Evolutionary conservation across 2,329 filamentous ascomycete genomes (phyloP).

Genomic region (Orbilia ellipsospora): DNA sequence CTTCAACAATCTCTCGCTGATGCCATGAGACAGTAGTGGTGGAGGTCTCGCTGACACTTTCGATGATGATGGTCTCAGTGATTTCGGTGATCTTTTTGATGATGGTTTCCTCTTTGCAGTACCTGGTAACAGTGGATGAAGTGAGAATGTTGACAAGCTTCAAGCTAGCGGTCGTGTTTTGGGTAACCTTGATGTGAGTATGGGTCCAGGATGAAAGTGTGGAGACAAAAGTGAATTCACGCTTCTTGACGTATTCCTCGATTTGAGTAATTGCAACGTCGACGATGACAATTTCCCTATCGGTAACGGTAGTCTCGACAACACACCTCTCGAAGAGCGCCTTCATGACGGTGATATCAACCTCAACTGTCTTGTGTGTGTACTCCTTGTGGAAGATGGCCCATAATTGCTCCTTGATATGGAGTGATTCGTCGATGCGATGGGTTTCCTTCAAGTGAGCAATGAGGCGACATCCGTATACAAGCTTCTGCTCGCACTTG

Average conservation of each 20-base stretch:
- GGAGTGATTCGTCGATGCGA: constrained; percentile 29
- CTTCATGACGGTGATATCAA: constrained; percentile 20
- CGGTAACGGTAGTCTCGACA: constrained; percentile 19
- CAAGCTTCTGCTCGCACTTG: constrained; percentile 33
- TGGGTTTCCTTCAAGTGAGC: constrained; percentile 32
- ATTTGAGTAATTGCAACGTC: constrained; percentile 29
- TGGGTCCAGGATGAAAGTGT: constrained; percentile 27
- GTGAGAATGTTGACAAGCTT: constrained; percentile 34
- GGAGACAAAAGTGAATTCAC: constrained; percentile 21
- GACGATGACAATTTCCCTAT: constrained; percentile 20
- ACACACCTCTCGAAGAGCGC: constrained; percentile 32
- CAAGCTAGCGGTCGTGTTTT: constrained; percentile 28
- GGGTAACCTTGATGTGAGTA: constrained; percentile 26
- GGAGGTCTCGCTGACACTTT: constrained; percentile 25
- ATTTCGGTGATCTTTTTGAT: constrained; percentile 36
- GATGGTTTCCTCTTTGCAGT: constrained; percentile 38
- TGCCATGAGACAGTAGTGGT: constrained; percentile 28
- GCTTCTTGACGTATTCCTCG: constrained; percentile 31
- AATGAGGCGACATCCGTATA: constrained; percentile 35
- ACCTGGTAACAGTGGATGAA: constrained; percentile 17
- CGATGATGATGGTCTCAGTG: constrained; percentile 32
- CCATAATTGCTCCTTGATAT: constrained; percentile 30
- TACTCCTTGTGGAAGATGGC: constrained; percentile 21
- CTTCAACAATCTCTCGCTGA: constrained; percentile 15
- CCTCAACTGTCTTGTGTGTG: background rate